These are phyloP conservation scores for Yarrowia sp. DNA, from an alignment of 805 yeast species.

Conservation along the genomic window DNA sequence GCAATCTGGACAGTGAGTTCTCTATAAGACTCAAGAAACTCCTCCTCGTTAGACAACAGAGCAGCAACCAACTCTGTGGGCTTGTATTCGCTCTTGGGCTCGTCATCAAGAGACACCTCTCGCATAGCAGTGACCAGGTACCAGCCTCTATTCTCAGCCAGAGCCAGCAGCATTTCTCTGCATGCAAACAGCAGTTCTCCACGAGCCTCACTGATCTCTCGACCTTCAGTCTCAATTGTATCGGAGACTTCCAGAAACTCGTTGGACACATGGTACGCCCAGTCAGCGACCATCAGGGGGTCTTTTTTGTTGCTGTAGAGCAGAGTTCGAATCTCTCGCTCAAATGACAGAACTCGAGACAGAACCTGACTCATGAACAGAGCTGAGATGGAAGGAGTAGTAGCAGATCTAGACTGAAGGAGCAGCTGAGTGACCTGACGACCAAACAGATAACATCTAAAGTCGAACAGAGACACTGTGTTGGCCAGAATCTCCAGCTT, in stretches of 20 bases:
- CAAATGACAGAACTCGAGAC: slow-evolving; percentile 50
- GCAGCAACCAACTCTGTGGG: slow-evolving; percentile 44
- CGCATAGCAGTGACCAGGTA: slow-evolving; percentile 46
- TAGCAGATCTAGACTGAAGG: slow-evolving; percentile 46
- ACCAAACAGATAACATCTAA: slow-evolving; percentile 50
- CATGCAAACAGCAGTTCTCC: slow-evolving; percentile 54
- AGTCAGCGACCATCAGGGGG: slow-evolving; percentile 46
- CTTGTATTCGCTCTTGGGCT: slow-evolving; percentile 40
- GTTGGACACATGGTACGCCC: slow-evolving; percentile 53
- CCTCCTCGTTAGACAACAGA: slow-evolving; percentile 49
- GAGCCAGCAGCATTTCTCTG: slow-evolving; percentile 51
- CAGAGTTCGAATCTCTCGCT: slow-evolving; percentile 52
- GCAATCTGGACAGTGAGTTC: slow-evolving; percentile 64
- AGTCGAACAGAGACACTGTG: slow-evolving; percentile 52
- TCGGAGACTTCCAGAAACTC: slow-evolving; percentile 51
- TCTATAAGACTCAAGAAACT: slow-evolving; percentile 56
- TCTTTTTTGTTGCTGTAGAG: slow-evolving; percentile 44
- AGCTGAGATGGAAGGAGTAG: slow-evolving; percentile 43
- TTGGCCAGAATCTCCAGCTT: slow-evolving; percentile 50
- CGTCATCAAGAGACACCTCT: slow-evolving; percentile 45
- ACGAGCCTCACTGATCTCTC: slow-evolving; percentile 51
- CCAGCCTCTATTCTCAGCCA: slow-evolving; percentile 48
- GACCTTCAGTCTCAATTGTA: slow-evolving; percentile 47
- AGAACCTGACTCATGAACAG: slow-evolving; percentile 46
- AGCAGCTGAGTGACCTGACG: slow-evolving; percentile 50